These are phyloP conservation scores for Fusarium verrucosum DNA, from an alignment of 2,329 filamentous ascomycete genomes.

Conservation along the genomic window DNA sequence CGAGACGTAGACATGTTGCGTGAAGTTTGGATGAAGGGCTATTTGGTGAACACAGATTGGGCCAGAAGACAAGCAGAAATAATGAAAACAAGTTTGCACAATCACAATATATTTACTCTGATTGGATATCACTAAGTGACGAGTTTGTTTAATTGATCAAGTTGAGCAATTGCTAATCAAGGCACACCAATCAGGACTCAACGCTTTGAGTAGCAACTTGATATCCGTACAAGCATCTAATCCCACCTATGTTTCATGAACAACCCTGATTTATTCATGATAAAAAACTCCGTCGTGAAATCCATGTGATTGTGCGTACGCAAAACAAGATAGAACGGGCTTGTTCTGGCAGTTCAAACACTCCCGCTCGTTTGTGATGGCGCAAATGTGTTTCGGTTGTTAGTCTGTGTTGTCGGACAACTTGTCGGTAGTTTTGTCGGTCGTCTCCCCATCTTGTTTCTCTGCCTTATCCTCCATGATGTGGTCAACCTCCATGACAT, in stretches of 20 bases:
- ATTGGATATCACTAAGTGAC: not conserved
- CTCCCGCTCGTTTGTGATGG: not conserved
- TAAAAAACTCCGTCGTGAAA: not conserved
- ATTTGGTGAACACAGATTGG: too few species aligned
- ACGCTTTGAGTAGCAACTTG: not conserved
- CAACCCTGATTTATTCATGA: not conserved
- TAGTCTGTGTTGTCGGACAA: not conserved
- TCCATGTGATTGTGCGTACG: not conserved
- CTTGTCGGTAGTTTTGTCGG: not conserved
- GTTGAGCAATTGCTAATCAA: not conserved
- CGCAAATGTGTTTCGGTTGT: not conserved
- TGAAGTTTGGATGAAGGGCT: too few species aligned
- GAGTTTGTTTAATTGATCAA: not conserved
- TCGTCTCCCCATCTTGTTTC: not conserved
- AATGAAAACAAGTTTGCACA: not conserved
- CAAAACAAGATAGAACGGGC: not conserved
- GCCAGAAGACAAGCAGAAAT: not conserved
- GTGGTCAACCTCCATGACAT: not conserved
- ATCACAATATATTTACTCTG: not conserved
- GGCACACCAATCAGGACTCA: slow-evolving; percentile 8
- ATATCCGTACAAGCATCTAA: not conserved
- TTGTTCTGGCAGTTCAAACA: not conserved
- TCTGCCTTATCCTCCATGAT: not conserved
- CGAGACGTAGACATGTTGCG: not conserved
- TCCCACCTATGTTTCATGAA: not conserved